A percentile compares a stretch with the other conserved stretches of the same genome.
Conservation (phyloP, 2,329 filamentous ascomycete species). For the Fusarium burgessii region DNA sequence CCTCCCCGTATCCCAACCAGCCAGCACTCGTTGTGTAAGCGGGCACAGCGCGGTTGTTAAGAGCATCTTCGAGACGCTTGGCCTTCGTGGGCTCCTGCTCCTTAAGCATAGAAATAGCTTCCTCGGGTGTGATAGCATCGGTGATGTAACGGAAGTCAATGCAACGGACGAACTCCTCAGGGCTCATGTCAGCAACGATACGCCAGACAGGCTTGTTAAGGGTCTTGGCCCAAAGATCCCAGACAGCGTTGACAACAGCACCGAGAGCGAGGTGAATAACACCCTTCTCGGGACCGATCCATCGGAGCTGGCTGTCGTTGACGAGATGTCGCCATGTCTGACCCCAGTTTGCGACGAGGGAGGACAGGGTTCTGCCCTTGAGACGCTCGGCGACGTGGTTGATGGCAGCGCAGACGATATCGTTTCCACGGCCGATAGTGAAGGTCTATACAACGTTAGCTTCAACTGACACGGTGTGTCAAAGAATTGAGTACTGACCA, state of each 20-base stretch:
- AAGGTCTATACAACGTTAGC: no score
- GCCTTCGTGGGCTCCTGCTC: slow-evolving; percentile 75
- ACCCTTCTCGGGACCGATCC: slow-evolving; percentile 95
- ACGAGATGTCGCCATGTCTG: slow-evolving; percentile 93
- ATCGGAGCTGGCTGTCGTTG: slow-evolving; percentile 88
- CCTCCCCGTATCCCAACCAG: slow-evolving; percentile 91
- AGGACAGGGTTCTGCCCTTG: slow-evolving; percentile 78
- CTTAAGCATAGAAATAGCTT: slow-evolving; percentile 79
- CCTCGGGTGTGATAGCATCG: slow-evolving; percentile 88
- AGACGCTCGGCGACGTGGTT: slow-evolving; percentile 81
- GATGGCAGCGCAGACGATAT: slow-evolving; percentile 90
- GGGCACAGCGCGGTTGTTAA: slow-evolving; percentile 80
- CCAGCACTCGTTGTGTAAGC: slow-evolving; percentile 92
- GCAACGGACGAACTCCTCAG: slow-evolving; percentile 86
- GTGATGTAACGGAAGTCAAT: slow-evolving; percentile 97
- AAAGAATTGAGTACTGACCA: slow-evolving; percentile 70
- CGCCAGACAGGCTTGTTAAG: slow-evolving; percentile 90
- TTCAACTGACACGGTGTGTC: no score
- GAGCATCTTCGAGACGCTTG: slow-evolving; percentile 78
- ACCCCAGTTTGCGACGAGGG: slow-evolving; percentile 84
- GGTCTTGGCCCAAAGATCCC: slow-evolving; percentile 95
- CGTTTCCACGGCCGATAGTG: slow-evolving; percentile 90
- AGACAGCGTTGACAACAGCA: slow-evolving; percentile 89
- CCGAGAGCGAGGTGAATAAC: slow-evolving; percentile 93
- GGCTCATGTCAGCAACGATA: slow-evolving; percentile 89